These are phyloP conservation scores for Acidiella bohemica DNA, from an alignment of 495 filamentous ascomycete genomes.

Conservation along the genomic window DNA sequence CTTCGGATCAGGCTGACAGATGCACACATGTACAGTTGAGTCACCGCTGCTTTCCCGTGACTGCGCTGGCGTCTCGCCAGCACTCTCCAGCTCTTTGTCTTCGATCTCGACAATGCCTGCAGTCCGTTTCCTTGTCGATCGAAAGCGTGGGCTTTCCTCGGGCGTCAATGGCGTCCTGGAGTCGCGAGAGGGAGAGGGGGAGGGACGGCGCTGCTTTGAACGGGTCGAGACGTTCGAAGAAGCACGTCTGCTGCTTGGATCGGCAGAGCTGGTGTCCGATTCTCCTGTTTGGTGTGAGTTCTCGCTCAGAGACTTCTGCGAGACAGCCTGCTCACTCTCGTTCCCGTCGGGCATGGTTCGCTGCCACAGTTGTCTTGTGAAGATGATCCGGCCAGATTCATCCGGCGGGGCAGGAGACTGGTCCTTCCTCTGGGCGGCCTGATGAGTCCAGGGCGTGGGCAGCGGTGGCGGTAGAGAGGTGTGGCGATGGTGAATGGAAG, in stretches of 20 bases:
- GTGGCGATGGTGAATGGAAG: conserved; percentile 4
- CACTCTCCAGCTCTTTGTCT: conserved; percentile 11
- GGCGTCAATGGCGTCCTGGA: conserved; percentile 20
- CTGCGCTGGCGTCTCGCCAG: conserved; percentile 17
- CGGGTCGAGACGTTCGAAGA: conserved; percentile 12
- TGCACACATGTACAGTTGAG: conserved; percentile 47
- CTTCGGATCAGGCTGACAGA: conserved; percentile 87
- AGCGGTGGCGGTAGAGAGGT: neutral
- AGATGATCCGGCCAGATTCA: conserved; percentile 15
- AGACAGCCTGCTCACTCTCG: conserved; percentile 7
- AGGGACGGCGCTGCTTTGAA: conserved; percentile 7
- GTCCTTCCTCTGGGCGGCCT: too few relatives aligned
- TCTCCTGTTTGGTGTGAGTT: conserved; percentile 5
- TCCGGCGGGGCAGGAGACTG: conserved; percentile 6
- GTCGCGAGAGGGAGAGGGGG: conserved; percentile 6
- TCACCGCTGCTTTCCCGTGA: conserved; percentile 20
- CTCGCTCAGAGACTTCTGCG: conserved; percentile 13
- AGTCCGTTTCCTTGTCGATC: conserved; percentile 20
- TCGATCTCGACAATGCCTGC: conserved; percentile 16
- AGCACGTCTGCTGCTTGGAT: conserved; percentile 3
- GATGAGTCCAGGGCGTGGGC: neutral
- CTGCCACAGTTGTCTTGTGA: conserved; percentile 20
- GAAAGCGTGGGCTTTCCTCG: conserved; percentile 16
- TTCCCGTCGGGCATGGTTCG: conserved; percentile 17
- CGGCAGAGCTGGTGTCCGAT: neutral